Evolutionary conservation across 441 rosid species (phyloP), one percentile per base, ranked within the genome.

Genomic region (Cnidoscolus chayamansa): DNA sequence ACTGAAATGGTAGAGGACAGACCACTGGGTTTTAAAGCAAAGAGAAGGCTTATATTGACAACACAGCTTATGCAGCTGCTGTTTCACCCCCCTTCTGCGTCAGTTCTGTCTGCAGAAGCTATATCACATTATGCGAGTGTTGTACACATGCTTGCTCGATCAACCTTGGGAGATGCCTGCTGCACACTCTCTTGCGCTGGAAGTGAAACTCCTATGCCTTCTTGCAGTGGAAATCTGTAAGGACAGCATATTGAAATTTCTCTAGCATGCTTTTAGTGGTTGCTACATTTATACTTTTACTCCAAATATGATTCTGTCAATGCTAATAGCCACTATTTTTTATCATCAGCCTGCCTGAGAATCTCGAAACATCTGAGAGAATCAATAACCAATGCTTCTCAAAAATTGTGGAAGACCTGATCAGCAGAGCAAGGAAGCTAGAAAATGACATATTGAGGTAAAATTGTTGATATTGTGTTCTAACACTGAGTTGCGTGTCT

Each of bases 61-160:
- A 84, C 88, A 43, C 93, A 90, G 72, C 94, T 96, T 65, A 84
- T 87, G 85, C 98, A 96, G 86, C 89, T 86, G 72, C 77, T 92
- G 53, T 81, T 87, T 72, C 67, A 50, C 40, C 84, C 96, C 74
- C 86, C 93, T 53, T 80, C 79, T 16, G 81, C 78, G 50, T 79
- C 84, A 49, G 62, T 89, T 71, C 77, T 86, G 62, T 78, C 86
- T 71, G 81, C 81, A 68, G 85, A 83, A 80, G 86, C 86, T 67
- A 72, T 66, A 59, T 74, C 87, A 65, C 75, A 81, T 68, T 83
- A 78, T 79, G 90, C 91, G 75, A 81, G 75, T 80, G 80, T 86
- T 72, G 81, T 80, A 40, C 87, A 84, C 77, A 73, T 71, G 74
- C 76, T 82, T 65, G 84, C 90, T 72, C 86, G 93, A 77, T 81